phyloP scores from a whole-genome alignment of 441 rosid genomes.

The Breynia disticha region DNA sequence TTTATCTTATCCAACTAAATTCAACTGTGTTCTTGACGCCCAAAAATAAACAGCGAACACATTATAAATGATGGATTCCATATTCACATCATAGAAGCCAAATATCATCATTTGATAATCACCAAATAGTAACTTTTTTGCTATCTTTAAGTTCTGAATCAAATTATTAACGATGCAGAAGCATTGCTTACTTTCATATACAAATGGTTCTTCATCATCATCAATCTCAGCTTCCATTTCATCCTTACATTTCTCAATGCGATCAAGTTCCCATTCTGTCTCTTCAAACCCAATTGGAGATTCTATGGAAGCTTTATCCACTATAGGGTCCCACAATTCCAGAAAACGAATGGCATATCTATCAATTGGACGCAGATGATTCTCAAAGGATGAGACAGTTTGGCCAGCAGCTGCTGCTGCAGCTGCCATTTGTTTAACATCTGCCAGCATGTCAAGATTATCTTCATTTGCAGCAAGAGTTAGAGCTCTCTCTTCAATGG shows the following conservation, averaged over 20 bases:
- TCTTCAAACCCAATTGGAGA: conserved; percentile 75
- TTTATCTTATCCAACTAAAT: neutral
- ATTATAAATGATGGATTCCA: too few species aligned
- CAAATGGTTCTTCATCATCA: conserved; percentile 96
- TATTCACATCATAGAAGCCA: neutral
- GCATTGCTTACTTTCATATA: conserved; percentile 84
- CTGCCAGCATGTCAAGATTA: conserved; percentile 81
- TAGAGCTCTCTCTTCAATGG: conserved; percentile 50
- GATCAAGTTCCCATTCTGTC: conserved; percentile 97
- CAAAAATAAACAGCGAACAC: neutral
- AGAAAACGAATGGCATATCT: conserved; percentile 81
- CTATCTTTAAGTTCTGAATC: neutral
- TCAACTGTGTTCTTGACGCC: neutral
- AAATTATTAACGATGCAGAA: conserved; percentile 9
- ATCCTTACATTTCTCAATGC: conserved; percentile 90
- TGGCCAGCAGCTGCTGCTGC: conserved; percentile 96
- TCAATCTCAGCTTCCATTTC: conserved; percentile 99
- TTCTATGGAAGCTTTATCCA: conserved; percentile 67
- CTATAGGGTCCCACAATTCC: conserved; percentile 95
- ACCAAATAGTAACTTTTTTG: neutral
- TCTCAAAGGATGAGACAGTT: conserved; percentile 79
- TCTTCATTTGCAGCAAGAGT: conserved; percentile 65
- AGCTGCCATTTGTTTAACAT: conserved; percentile 92
- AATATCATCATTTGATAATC: neutral
- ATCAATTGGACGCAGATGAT: conserved; percentile 90